Evolutionary conservation across 257 asterid species (phyloP).

Genomic region (Lycium ferocissimum): DNA sequence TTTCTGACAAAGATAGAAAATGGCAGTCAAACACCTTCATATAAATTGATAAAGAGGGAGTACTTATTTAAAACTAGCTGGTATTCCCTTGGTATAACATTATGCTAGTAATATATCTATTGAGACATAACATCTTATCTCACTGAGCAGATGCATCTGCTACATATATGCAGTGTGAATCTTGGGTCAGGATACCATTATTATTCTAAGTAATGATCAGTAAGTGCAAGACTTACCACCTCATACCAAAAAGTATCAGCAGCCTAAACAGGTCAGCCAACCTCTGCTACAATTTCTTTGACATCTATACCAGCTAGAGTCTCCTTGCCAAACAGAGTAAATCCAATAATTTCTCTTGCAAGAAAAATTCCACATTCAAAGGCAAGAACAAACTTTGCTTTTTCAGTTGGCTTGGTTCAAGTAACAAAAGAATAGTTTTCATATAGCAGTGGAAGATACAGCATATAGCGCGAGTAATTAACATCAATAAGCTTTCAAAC

Average conservation of each 20-base stretch:
- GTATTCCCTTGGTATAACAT: not conserved
- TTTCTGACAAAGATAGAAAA: too few species aligned
- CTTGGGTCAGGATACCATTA: not conserved
- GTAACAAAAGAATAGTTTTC: not conserved
- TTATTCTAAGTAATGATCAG: not conserved
- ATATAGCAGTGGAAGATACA: not conserved
- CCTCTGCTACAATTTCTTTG: constrained; percentile 60
- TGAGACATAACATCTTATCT: not conserved
- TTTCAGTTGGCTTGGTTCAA: not conserved
- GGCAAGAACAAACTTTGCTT: not conserved
- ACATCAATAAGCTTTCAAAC: not conserved
- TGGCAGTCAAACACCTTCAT: too few species aligned
- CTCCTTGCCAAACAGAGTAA: constrained; percentile 89
- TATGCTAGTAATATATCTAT: not conserved
- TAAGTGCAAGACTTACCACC: constrained; percentile 1
- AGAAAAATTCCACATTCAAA: constrained; percentile 8
- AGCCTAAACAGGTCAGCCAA: constrained; percentile 38
- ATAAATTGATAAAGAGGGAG: too few species aligned
- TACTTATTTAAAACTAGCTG: not conserved
- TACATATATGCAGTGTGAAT: not conserved
- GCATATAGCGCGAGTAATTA: not conserved
- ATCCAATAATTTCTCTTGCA: constrained; percentile 92
- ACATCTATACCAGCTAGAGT: constrained; percentile 82
- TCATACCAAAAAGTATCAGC: not conserved
- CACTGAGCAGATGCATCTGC: constrained; percentile 21